Evolutionary conservation across 176 grass and related monocot species (phyloP), one percentile per base, ranked within the genome.

Genomic region (Musa schizocarpa): DNA sequence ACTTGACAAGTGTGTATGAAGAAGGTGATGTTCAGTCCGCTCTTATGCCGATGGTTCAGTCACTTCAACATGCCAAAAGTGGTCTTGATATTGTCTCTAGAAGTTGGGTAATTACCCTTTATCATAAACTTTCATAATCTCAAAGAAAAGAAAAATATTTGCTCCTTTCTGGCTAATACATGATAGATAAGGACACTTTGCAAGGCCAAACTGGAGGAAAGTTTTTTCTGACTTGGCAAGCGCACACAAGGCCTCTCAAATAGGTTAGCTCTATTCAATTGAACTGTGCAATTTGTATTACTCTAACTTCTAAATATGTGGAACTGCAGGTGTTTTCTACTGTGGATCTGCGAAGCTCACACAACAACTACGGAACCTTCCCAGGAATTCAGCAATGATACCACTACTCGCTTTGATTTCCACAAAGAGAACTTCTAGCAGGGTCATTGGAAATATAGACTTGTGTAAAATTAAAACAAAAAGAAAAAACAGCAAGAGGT

Each of bases 1-100:
- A 99, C 77, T 92, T 99, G 56, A 95, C 96, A 50, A 99, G 96
- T 59, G 96, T 99, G 65, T 99, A 99, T 65, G 96, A 99, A 88
- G 96, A 99, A 95, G 96, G 96, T 0, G 96, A 99, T 13, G 96
- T 91, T 43, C 86, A 91, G 81, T 99, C 96, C 48, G 86, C 96
- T 23, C 72, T 99, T 51, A 99, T 99, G 69, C 91, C 91, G 5
- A 95, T 92, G 96, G 91, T 99, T 55, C 96, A 99, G 27, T 87
- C 84, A 79, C 96, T 99, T 84, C 96, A 99, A 67, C 86, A 89
- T 83, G 88, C 91, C 53, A 99, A 95, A 82, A 92, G 91, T 82
- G 91, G 91, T 57, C 27, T 99, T 51, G 96, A 99, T 74, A 95
- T 99, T 52, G 96, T 99, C 16, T 99, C 96, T 3, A 91, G 96